Evolutionary conservation across 306 rosid species (phyloP).

Genomic region (Quercus gilva): DNA sequence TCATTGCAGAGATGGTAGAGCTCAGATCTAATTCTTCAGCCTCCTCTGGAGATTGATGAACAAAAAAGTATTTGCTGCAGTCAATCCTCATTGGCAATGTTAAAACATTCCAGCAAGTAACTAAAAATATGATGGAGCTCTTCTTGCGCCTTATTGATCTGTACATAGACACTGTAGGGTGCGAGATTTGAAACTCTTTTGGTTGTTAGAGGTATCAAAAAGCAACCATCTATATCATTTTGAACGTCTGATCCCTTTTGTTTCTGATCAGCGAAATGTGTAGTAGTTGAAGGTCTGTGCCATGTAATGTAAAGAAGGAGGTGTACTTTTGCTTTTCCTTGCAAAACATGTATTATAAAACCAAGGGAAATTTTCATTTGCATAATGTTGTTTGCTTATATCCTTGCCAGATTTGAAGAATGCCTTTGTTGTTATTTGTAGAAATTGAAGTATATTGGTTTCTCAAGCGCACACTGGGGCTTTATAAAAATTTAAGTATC

Average conservation of each 20-base stretch:
- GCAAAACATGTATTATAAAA: background rate
- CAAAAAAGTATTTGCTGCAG: background rate
- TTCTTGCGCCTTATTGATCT: too few relatives aligned
- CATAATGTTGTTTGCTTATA: too few relatives aligned
- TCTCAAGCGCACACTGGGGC: background rate
- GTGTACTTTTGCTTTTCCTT: background rate
- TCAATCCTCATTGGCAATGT: too few relatives aligned
- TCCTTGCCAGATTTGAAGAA: background rate
- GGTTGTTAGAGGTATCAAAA: background rate
- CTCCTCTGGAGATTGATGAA: background rate
- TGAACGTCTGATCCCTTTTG: background rate
- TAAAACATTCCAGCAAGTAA: too few relatives aligned
- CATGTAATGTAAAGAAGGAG: background rate
- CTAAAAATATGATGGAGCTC: too few relatives aligned
- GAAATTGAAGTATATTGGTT: background rate
- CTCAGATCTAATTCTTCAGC: background rate
- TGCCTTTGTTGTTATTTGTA: background rate
- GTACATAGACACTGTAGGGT: background rate
- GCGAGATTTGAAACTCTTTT: background rate
- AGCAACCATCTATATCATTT: background rate
- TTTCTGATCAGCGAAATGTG: background rate
- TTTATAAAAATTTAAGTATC: too few relatives aligned
- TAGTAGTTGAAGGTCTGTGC: background rate
- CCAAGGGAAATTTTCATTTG: too few relatives aligned
- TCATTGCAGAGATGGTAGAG: conserved; percentile 53